Evolutionary conservation across 768 basidiomycete genomes (phyloP), one percentile per base, ranked within the genome.

Genomic region (Pilatotrama ljubarskyi): DNA sequence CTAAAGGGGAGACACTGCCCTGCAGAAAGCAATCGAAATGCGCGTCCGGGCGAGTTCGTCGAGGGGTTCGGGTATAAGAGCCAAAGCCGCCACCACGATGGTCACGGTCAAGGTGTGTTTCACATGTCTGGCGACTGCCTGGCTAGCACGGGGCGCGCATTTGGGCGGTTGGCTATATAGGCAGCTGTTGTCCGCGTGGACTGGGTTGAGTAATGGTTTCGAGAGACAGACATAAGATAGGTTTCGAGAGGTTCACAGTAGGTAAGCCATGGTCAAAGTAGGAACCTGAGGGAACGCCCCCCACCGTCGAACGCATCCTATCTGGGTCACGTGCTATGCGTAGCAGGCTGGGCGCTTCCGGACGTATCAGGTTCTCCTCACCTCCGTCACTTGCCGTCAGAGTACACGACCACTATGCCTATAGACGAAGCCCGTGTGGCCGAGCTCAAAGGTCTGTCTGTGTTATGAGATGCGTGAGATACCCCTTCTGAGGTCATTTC

Each of bases 391-490:
- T n/a, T 22, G 48, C 48, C n/a, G 37, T 55, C 32, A 18, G 38
- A 26, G n/a, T 32, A 17, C 40, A 42, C 44, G 41, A 46, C 41
- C 70, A 75, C 69, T 64, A 80, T 78, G 76, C 69, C 76, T 58
- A 65, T 75, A 44, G 75, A 75, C 72, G 74, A 80, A 67, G 70
- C 72, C 46, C 72, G 73, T 62, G 74, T 74, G 63, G 79, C 76
- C 47, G 81, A 82, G 70, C 78, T 84, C 66, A 80, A 81, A 75
- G 81, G 84, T 84, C 35, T 40, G 69, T 59, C n/a, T 46, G 20
- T 43, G 7, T 15, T 9, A 25, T 25, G 0, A 18, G 9, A 32
- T 29, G 29, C 6, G 15, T 17, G 6, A 7, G 41, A n/a, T 20
- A 15, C 13, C 8, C 17, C 24, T 50, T 50, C 29, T 32, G 49